Evolutionary conservation across 495 filamentous ascomycete species (phyloP).

Genomic region (Viridothelium virens): DNA sequence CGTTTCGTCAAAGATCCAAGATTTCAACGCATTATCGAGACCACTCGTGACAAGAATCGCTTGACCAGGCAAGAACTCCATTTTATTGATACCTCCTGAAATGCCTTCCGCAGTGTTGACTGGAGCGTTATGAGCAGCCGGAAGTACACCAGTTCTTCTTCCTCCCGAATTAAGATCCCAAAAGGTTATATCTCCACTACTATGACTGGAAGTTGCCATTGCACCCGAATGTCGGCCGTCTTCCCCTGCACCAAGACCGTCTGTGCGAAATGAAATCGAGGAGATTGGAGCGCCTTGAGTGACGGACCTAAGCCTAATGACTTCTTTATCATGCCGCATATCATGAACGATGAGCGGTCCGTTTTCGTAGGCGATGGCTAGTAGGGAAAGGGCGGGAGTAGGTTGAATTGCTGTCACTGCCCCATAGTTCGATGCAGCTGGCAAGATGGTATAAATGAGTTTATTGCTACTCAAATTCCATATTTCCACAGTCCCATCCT

Average conservation of each 20-base stretch:
- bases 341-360: conserved; percentile 75
- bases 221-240: conserved; percentile 73
- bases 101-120: conserved; percentile 38
- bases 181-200: conserved; percentile 78
- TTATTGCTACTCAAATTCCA: conserved; percentile 94
- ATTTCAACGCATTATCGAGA: conserved; percentile 85
- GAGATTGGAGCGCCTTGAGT: conserved; percentile 52
- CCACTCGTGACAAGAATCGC: conserved; percentile 83
- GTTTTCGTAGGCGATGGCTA: conserved; percentile 76
- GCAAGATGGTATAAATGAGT: conserved; percentile 73
- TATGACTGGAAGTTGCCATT: conserved; percentile 70
- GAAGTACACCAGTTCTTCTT: conserved; percentile 69
- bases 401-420: conserved; percentile 77
- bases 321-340: conserved; percentile 61
- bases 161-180: conserved; percentile 93
- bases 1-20: conserved; percentile 87
- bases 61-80: conserved; percentile 89
- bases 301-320: conserved; percentile 58
- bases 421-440: conserved; percentile 56
- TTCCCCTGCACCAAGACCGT: conserved; percentile 80
- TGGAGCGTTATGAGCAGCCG: conserved; percentile 74
- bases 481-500: conserved; percentile 85
- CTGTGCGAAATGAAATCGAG: conserved; percentile 83
- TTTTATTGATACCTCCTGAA: conserved; percentile 56
- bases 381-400: conserved; percentile 71